Percentiles rank a stretch among this genome's conserved stretches.
These are phyloP conservation scores for Prunus mira DNA, from an alignment of 306 rosid genomes.

Conservation along the genomic window DNA sequence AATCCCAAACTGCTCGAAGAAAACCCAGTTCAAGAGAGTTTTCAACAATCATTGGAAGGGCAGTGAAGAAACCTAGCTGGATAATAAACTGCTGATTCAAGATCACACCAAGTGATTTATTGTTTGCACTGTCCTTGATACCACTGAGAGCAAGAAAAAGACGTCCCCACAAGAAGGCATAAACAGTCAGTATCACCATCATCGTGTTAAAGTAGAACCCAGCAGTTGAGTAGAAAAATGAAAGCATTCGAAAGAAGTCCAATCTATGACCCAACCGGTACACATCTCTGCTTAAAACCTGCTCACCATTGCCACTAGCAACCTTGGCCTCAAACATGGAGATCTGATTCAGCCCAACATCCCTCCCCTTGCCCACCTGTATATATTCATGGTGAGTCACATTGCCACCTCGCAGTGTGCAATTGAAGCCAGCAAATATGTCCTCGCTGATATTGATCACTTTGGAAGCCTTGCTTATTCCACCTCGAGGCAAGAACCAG, in stretches of 20 bases:
- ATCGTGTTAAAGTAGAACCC: slow-evolving; percentile 80
- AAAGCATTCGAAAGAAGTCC: slow-evolving; percentile 97
- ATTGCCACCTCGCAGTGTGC: slow-evolving; percentile 92
- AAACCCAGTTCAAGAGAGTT: slow-evolving; percentile 89
- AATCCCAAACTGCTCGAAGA: slow-evolving; percentile 84
- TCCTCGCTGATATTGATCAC: slow-evolving; percentile 96
- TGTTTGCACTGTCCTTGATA: slow-evolving; percentile 47
- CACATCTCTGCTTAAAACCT: slow-evolving; percentile 87
- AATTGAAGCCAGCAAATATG: slow-evolving; percentile 94
- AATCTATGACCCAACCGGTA: slow-evolving; percentile 92
- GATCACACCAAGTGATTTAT: slow-evolving; percentile 72
- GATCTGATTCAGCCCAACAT: slow-evolving; percentile 91
- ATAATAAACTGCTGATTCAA: slow-evolving; percentile 86
- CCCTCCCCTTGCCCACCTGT: slow-evolving; percentile 98
- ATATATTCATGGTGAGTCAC: slow-evolving; percentile 96
- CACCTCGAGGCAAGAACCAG: slow-evolving; percentile 90
- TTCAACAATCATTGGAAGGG: slow-evolving; percentile 92
- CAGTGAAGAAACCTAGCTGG: slow-evolving; percentile 89
- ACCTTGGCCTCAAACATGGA: slow-evolving; percentile 96
- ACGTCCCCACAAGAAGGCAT: slow-evolving; percentile 89
- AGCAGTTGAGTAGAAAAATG: slow-evolving; percentile 78
- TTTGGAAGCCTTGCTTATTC: slow-evolving; percentile 90
- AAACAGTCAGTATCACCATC: slow-evolving; percentile 69
- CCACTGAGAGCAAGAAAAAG: slow-evolving; percentile 95
- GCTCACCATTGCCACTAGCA: slow-evolving; percentile 97